Conservation (phyloP, 163 green algal genomes). For the Coccomyxa subellipsoidea region DNA sequence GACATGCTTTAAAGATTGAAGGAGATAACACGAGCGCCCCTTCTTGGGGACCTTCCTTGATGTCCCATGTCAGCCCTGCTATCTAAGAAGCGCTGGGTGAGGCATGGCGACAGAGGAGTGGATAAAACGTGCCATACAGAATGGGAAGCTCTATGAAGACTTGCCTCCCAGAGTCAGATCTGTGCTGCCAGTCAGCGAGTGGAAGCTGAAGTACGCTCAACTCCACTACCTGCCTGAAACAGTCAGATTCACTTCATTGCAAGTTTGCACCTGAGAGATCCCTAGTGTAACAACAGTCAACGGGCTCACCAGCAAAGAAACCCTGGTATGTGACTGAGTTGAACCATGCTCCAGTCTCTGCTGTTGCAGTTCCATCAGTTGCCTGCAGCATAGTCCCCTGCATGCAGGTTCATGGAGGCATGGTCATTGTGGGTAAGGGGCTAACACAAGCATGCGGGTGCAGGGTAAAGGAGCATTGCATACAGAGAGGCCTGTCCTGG, state of each 20-base stretch:
- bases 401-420: background rate
- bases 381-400: background rate
- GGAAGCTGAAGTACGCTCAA: conserved; percentile 36
- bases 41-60: background rate
- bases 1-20: background rate
- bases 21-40: background rate
- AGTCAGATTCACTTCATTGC: background rate
- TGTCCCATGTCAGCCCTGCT: background rate
- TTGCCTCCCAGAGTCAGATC: conserved; percentile 49
- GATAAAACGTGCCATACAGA: conserved; percentile 50
- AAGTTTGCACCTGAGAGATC: too few species aligned
- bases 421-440: too few species aligned
- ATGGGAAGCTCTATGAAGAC: conserved; percentile 57
- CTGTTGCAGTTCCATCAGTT: too few species aligned
- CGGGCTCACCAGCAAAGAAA: too few species aligned
- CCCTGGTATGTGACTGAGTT: too few species aligned
- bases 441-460: background rate
- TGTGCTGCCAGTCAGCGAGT: conserved; percentile 39
- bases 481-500: conserved; percentile 71
- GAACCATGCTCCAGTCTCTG: too few species aligned
- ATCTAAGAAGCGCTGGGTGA: background rate
- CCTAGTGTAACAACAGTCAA: too few species aligned
- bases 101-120: conserved; percentile 70
- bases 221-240: too few species aligned
- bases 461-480: conserved; percentile 82